Base-by-base conservation (phyloP, 1,284 basidiomycete genomes). In the Hortiboletus rubellus region DNA sequence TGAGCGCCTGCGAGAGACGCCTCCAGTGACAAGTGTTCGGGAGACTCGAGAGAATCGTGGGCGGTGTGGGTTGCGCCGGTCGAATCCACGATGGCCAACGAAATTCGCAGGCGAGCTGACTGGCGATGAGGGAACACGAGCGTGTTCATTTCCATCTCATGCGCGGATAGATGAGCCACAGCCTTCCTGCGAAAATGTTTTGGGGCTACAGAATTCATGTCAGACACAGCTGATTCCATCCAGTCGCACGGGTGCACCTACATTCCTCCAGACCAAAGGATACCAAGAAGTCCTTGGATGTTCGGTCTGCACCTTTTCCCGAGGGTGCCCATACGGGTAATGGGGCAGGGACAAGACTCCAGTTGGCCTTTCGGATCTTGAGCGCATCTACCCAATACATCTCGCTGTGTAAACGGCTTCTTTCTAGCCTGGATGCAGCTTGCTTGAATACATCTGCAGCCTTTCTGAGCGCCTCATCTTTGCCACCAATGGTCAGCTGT, bases 261-360 rank as follows among this genome's bases (percentile, higher is more conserved):
- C 91, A 88, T 76, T 89, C 86, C 73, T 92, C 90, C 7, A 92
- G 72, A 11, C 89, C 88, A 63, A 85, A 92, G 2, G 87, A 86
- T 53, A 92, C 78, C 40, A 89, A 72, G 65, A 92, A 91, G 64
- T 92, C 91, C 61, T 85, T 90, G 0, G 87, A 82, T 2, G 90
- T 86, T 71, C 82, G 86, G 66, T 92, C 89, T 14, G 86, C 82
- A 34, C 87, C 86, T 70, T 88, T 89, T 11, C 87, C 89, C 0
- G 77, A 84, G 1, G 83, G 75, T 30, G 85, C 80, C 40, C 87
- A 88, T 46, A 77, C 74, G 7, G 89, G 89, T 42, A 91, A 77
- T 38, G 89, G 89, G 3, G 90, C 87, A 34, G 90, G 87, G 44
- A 87, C 79, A 31, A 92, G 73, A 11, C 85, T 81, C 91, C 90